Percentiles rank a stretch among this genome's conserved stretches.
These are phyloP conservation scores for Lentinula boryana DNA, from an alignment of 768 basidiomycete genomes.

Conservation along the genomic window DNA sequence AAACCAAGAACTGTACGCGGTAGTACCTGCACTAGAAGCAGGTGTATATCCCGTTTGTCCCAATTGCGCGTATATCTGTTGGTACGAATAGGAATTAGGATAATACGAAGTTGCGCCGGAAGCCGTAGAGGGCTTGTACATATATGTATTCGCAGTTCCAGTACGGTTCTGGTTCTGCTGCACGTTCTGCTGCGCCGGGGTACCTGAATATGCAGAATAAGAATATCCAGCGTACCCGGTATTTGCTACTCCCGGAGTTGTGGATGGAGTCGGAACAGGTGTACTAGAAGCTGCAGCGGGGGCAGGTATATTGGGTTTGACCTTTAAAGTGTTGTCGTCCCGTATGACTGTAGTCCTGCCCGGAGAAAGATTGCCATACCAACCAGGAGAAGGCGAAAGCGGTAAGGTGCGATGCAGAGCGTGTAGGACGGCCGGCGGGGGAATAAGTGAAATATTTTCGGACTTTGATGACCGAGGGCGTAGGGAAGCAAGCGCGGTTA, in stretches of 20 bases:
- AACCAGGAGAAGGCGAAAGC: conserved; percentile 51
- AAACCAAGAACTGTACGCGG: conserved; percentile 15
- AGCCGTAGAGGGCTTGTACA: conserved; percentile 2
- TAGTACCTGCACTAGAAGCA: neutral
- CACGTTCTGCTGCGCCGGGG: conserved; percentile 4
- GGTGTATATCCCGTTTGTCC: neutral
- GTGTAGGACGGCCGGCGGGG: conserved; percentile 59
- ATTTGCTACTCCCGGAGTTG: conserved; percentile 6
- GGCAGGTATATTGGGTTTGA: conserved; percentile 31
- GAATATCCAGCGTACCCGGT: conserved; percentile 5
- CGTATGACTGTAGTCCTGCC: conserved; percentile 54
- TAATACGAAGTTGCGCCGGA: conserved; percentile 1
- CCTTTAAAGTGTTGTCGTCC: conserved; percentile 70
- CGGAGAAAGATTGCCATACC: conserved; percentile 69
- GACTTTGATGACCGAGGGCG: conserved; percentile 54
- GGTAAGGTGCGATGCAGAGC: conserved; percentile 69
- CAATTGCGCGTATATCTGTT: neutral
- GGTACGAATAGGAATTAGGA: neutral
- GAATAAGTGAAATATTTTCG: conserved; percentile 43
- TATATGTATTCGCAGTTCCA: conserved; percentile 2
- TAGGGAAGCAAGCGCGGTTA: conserved; percentile 61
- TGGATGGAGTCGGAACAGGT: conserved; percentile 16
- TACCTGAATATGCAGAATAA: conserved; percentile 28
- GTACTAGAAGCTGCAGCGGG: conserved; percentile 13
- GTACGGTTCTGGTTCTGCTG: conserved; percentile 2